phyloP scores from a whole-genome alignment of 169 alveolate genomes.

The Cryptosporidium tyzzeri region DNA sequence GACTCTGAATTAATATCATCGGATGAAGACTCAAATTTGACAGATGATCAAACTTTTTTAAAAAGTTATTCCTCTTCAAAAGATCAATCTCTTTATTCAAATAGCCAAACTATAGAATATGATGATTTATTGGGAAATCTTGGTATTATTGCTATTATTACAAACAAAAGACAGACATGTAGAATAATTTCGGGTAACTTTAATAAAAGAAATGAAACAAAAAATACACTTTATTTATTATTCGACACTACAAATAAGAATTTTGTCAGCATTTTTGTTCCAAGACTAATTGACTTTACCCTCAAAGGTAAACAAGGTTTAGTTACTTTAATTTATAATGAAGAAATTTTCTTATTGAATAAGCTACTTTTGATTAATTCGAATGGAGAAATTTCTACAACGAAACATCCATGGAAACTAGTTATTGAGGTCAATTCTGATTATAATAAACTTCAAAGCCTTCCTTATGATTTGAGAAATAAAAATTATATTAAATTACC shows the following conservation, averaged over 20 bases:
- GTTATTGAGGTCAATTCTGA: constrained; percentile 41
- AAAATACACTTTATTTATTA: constrained; percentile 32
- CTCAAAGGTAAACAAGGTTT: constrained; percentile 24
- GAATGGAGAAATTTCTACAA: constrained; percentile 2
- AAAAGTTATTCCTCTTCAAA: background rate
- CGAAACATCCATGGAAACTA: constrained; percentile 42
- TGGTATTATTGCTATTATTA: constrained; percentile 4
- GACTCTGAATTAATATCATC: constrained; percentile 15
- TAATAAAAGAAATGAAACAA: constrained; percentile 9
- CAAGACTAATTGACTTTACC: constrained; percentile 16
- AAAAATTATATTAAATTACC: constrained; percentile 25
- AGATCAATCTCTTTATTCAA: constrained; percentile 11
- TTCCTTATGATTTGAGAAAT: constrained; percentile 16
- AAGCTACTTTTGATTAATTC: constrained; percentile 14
- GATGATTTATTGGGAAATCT: constrained; percentile 19
- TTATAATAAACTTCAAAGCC: constrained; percentile 8
- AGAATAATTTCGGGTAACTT: constrained; percentile 47
- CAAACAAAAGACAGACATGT: constrained; percentile 19
- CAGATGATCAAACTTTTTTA: background rate
- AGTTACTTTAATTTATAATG: background rate
- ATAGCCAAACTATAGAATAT: constrained; percentile 9
- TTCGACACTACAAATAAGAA: constrained; percentile 32
- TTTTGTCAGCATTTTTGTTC: constrained; percentile 28
- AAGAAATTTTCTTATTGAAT: constrained; percentile 27
- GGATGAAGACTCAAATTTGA: background rate